Evolutionary conservation across 352 stramenopile species (phyloP), one percentile per base, ranked within the genome.

Genomic region (Phytopythium kandeliae): DNA sequence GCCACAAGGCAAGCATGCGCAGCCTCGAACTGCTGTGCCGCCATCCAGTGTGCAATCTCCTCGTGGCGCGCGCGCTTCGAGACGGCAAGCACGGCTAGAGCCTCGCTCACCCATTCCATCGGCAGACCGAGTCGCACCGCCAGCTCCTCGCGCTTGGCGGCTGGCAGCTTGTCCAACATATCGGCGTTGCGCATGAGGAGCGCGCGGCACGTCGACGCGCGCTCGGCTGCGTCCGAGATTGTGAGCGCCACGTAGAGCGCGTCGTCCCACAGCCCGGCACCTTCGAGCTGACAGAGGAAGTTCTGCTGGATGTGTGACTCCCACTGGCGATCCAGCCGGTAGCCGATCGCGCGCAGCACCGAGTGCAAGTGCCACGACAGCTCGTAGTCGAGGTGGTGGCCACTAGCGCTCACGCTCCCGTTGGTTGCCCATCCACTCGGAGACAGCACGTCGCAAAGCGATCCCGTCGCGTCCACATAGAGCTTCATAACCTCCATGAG

Each of bases 221-320:
- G 83, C 60, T 91, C 78, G 12, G 31, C 54, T 16, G 54, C 56
- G 31, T 84, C 60, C 9, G 71, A 75, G 49, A 93, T 85, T 50
- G 86, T 93, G 15, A 92, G 67, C 15, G 82, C 63, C 28, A 96
- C 83, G 54, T 92, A 92, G 9, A 92, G 46, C 21, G 81, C 84
- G 19, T 92, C 62, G 40, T 89, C 56, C 75, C 82, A 90, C 35
- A 86, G 42, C 4, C 74, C 69, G 28, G 59, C 70, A 15, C 77
- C 61, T 42, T 92, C 73, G 11, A 95, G 62, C 60, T 92, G 76
- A 12, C 72, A 69, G 38, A 95, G 85, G 28, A 89, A 95, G 59
- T 88, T 86, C 22, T 87, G 78, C 30, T 88, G 72, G 30, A 93
- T 73, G 55, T 91, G 75, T 8, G 82, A 86, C 53, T 90, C 72